Evolutionary conservation across 148 eudicot species (phyloP), one percentile per base, ranked within the genome.

Genomic region (Chenopodium suecicum): DNA sequence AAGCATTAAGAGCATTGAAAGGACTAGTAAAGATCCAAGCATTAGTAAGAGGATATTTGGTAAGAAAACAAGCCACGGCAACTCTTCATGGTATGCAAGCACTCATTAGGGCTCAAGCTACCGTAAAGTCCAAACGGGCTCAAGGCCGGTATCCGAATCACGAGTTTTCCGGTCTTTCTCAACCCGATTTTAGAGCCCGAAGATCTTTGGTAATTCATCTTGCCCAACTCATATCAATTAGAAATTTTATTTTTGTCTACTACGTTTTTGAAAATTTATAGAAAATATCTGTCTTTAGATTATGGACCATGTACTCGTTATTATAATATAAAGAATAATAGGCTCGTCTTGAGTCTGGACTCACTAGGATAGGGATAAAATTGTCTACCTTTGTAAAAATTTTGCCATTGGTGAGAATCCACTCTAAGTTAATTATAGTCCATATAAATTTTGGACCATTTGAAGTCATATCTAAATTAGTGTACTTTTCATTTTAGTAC

Each of bases 11-110:
- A 84, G 98, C 97, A 70, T 74, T 94, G 65, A 91, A 85, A 83
- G 97, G 90, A 17, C 86, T 94, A 65, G 98, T 94, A 81, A 94
- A 92, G 76, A 78, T 94, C 62, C 98, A 94, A 84, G 97, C 98
- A 77, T 80, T 91, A 54, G 91, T 94, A 29, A 89, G 97, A 82
- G 98, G 98, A 9, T 90, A 84, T 83, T 83, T 94, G 78, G 97
- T 94, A 46, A 86, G 98, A 4, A 94, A 88, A 85, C 93, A 94
- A 89, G 97, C 98, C 29, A 78, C 88, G 7, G 97, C 93, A 31
- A 94, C 94, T 27, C 86, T 94, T 81, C 90, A 86, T 74, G 89
- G 97, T 20, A 91, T 92, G 92, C 89, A 91, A 83, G 94, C 97
- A 82, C 87, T 94, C 11, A 86, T 94, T 7, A 84, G 92, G 83